Base-by-base conservation (phyloP, 2,329 filamentous ascomycete species). In the Aspergillus luchuensis region DNA sequence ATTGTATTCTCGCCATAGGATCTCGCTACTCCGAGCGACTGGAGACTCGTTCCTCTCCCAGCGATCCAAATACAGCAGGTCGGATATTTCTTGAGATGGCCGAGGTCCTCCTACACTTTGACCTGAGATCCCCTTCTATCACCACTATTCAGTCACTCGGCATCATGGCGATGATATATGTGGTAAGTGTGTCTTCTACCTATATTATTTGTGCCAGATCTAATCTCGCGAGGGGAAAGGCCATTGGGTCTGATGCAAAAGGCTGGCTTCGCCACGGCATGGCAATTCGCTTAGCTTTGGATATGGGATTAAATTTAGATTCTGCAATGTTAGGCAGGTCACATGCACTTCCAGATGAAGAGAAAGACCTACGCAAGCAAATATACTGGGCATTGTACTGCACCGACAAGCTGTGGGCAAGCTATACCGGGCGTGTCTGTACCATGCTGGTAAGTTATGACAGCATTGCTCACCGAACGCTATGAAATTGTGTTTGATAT, bases 291-390 rank as follows among this genome's bases (percentile, higher is more conserved):
- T 57, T 78, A 11, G 71, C 69, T 8, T 67, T 77, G 0, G 76
- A 78, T 30, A 76, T 78, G 74, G 76, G 76, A 1, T 62, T 78
- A 0, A 76, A 78, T 28, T 63, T 77, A 11, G 75, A 78, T 28
- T 66, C 71, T 1, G 63, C 67, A 0, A 67, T 67, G 10, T 60
- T 76, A 5, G 63, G 64, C 11, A 68, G 68, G 15, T 66, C 72
- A 8, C 66, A 65, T 41, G 53, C 63, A 11, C 63, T 76, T 36
- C 58, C 70, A 0, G 17, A 48, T 0, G 66, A 72, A 17, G 75
- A 77, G 50, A 67, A 70, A 19, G 68, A 76, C 13, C 51, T 76
- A 2, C 58, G 75, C 7, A 66, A 72, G 19, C 74, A 76, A 52
- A 74, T 77, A 2, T 77, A 77, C 48, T 77, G 74, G 75, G 63